phyloP scores from a whole-genome alignment of 75 land plant genomes.

The Ceratopteris richardii region DNA sequence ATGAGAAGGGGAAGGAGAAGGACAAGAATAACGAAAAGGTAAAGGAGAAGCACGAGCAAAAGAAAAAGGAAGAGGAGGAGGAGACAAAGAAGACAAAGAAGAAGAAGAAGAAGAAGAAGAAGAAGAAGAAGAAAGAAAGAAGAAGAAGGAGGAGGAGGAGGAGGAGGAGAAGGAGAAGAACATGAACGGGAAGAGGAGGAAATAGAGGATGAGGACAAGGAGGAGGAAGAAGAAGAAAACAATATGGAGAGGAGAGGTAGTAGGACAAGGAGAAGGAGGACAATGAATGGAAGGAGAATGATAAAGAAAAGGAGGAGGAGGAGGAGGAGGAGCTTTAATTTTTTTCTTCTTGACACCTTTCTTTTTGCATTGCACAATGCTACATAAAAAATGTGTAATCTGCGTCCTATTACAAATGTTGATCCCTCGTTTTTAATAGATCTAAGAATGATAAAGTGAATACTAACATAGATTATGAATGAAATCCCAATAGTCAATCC shows the following conservation, averaged over 20 bases:
- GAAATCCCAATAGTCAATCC: too few relatives aligned
- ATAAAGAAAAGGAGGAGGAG: too few relatives aligned
- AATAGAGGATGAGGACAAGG: not conserved
- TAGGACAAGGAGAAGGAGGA: not conserved
- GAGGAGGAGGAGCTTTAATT: too few relatives aligned
- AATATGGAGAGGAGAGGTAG: not conserved
- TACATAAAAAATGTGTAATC: too few relatives aligned
- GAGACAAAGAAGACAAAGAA: too few relatives aligned
- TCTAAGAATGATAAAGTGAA: too few relatives aligned
- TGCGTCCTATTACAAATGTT: too few relatives aligned
- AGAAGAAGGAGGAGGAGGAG: not conserved
- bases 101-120: not conserved
- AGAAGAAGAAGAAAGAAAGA: not conserved
- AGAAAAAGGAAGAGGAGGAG: not conserved
- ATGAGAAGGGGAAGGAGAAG: not conserved
- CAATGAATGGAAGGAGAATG: too few relatives aligned
- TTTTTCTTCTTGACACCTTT: too few relatives aligned
- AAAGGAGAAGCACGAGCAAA: not conserved
- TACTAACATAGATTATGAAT: too few relatives aligned
- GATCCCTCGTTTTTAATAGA: too few relatives aligned
- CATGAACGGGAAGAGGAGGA: not conserved
- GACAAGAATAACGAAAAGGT: not conserved
- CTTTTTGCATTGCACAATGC: too few relatives aligned
- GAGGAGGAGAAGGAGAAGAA: not conserved
- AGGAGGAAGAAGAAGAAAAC: not conserved